Conservation (phyloP, 139 green algal species). For the Chlamydomonas eustigma region DNA sequence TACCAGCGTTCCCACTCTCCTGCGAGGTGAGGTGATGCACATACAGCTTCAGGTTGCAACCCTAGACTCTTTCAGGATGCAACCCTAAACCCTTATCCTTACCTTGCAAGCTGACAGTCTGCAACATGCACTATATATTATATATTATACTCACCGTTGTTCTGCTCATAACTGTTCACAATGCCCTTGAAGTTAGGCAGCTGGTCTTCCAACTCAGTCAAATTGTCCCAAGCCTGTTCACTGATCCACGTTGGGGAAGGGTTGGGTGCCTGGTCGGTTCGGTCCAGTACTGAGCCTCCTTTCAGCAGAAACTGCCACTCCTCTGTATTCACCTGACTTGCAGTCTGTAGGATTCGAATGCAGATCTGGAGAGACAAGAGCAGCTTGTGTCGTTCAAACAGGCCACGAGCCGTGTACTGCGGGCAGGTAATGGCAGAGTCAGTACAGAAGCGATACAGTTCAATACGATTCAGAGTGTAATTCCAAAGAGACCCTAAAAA, state of each 20-base stretch:
- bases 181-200: slow-evolving; percentile 73
- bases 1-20: slow-evolving; percentile 65
- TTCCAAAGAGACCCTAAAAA: too few species aligned
- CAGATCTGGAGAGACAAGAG: slow-evolving; percentile 86
- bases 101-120: too few species aligned
- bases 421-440: too few species aligned
- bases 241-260: slow-evolving; percentile 64
- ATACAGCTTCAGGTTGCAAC: too few species aligned
- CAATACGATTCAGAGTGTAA: too few species aligned
- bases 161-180: slow-evolving; percentile 39
- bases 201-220: slow-evolving; percentile 66
- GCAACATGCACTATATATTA: too few species aligned
- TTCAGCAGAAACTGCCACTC: slow-evolving; percentile 83
- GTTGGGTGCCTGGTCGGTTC: slow-evolving; percentile 49
- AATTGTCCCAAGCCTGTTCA: slow-evolving; percentile 76
- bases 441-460: too few species aligned
- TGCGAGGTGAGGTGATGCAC: too few species aligned
- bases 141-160: background rate
- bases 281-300: slow-evolving; percentile 71
- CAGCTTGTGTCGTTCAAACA: slow-evolving; percentile 88
- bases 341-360: slow-evolving; percentile 55
- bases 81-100: too few species aligned
- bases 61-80: too few species aligned
- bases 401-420: slow-evolving; percentile 65
- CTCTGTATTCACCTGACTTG: slow-evolving; percentile 62